Conservation (phyloP, 2,329 filamentous ascomycete species). For the Ophiocordyceps polyrhachis-furcata region DNA sequence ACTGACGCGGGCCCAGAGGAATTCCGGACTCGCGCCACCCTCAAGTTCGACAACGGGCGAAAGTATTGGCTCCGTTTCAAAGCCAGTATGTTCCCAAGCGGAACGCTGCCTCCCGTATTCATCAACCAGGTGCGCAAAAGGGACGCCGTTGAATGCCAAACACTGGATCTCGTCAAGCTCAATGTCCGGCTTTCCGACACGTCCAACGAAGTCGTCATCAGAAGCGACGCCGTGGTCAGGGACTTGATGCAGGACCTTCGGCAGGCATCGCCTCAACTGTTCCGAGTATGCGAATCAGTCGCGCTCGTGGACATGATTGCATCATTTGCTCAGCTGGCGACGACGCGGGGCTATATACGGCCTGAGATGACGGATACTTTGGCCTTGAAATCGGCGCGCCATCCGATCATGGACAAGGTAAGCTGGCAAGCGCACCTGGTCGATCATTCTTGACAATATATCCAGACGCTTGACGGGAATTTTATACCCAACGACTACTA, state of each 20-base stretch:
- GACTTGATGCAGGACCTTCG: conserved; percentile 55
- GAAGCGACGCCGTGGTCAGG: conserved; percentile 63
- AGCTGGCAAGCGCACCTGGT: conserved; percentile 1
- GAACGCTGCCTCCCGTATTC: conserved; percentile 44
- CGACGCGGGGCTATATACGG: conserved; percentile 37
- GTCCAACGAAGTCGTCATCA: conserved; percentile 63
- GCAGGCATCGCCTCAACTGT: conserved; percentile 51
- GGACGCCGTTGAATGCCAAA: conserved; percentile 72
- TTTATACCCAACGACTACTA: conserved; percentile 88
- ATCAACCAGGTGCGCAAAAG: conserved; percentile 61
- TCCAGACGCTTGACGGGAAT: conserved; percentile 38
- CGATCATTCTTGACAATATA: not conserved
- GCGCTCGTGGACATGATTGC: conserved; percentile 74
- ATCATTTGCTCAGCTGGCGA: conserved; percentile 58
- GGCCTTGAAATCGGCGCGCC: conserved; percentile 54
- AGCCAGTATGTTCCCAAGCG: conserved; percentile 40
- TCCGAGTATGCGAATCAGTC: conserved; percentile 71
- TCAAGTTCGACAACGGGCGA: conserved; percentile 60
- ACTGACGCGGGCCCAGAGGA: conserved; percentile 20
- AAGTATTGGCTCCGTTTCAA: conserved; percentile 62
- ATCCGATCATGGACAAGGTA: conserved; percentile 60
- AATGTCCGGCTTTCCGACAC: conserved; percentile 63
- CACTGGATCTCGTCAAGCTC: conserved; percentile 63
- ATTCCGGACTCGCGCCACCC: conserved; percentile 39
- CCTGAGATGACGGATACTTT: conserved; percentile 51